Conservation (phyloP, 306 rosid species). For the Canavalia ensiformis region DNA sequence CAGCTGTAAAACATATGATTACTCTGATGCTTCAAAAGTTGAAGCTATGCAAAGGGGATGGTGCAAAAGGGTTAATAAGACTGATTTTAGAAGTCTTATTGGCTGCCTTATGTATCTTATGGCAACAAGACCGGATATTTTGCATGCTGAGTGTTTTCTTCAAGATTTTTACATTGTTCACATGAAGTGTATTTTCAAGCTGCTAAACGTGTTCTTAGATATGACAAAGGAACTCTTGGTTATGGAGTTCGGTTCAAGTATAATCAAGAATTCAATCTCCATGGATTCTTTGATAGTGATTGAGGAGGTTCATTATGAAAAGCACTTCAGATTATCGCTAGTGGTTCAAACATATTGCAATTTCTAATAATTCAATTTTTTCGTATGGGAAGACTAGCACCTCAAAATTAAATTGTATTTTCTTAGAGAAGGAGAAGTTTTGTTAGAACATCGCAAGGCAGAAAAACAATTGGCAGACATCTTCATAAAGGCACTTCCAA, state of each 20-base stretch:
- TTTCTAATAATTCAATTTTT: no score
- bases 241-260: not conserved
- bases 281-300: not conserved
- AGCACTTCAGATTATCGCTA: not conserved
- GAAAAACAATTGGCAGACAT: no score
- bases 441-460: no score
- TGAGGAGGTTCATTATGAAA: not conserved
- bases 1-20: not conserved
- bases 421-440: no score
- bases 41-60: not conserved
- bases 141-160: no score
- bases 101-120: not conserved
- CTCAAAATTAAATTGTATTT: no score
- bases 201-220: no score
- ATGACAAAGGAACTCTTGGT: not conserved
- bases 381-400: no score
- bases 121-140: not conserved
- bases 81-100: not conserved
- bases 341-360: no score
- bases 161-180: no score
- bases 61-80: not conserved
- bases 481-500: not conserved
- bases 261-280: not conserved
- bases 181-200: no score
- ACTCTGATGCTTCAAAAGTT: not conserved